Evolutionary conservation across 306 rosid species (phyloP), one percentile per base, ranked within the genome.

Genomic region (Nissolia schottii): DNA sequence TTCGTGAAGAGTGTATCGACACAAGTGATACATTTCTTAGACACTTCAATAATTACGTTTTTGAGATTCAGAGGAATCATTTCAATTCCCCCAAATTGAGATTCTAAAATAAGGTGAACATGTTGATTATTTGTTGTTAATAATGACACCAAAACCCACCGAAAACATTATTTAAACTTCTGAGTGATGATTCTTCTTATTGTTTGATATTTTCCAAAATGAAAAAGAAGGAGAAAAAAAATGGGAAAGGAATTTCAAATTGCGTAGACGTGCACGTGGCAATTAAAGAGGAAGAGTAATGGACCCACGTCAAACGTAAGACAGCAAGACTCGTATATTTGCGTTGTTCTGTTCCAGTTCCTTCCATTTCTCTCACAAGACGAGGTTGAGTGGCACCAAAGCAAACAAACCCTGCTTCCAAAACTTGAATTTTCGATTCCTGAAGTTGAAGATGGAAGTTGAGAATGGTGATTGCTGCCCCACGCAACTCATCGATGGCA

Each of bases 401-500:
- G 43, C 43, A 37, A 37, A 37, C 43, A 37, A 37, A 37, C 43
- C 43, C 43, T 37, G 43, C 8, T 37, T 8, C 43, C 11, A n/a
- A 14, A 37, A 37, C 43, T 37, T 11, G 43, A 37, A n/a, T n/a
- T n/a, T 37, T 37, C 43, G 43, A 11, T 37, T 37, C 43, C 43
- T 37, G 38, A 1, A 32, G 7, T 10, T 32, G 38, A 7, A 32
- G 38, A 10, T 32, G 38, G 38, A 32, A 32, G 7, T 7, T 5
- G 15, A 58, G 3, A 79, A 25, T 48, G 91, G 78, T 4, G 93
- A 62, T 64, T 77, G 83, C 77, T 85, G 59, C 62, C 72, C 86
- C 48, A 89, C 92, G 4, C 98, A 93, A 66, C 91, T 93, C 50
- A 89, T 93, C 37, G 85, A 93, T 74, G 88, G 71, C 10, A 55